These are phyloP conservation scores for Nosema muscidifuracis DNA, from an alignment of 371 early-diverging fungal genomes.

Conservation along the genomic window DNA sequence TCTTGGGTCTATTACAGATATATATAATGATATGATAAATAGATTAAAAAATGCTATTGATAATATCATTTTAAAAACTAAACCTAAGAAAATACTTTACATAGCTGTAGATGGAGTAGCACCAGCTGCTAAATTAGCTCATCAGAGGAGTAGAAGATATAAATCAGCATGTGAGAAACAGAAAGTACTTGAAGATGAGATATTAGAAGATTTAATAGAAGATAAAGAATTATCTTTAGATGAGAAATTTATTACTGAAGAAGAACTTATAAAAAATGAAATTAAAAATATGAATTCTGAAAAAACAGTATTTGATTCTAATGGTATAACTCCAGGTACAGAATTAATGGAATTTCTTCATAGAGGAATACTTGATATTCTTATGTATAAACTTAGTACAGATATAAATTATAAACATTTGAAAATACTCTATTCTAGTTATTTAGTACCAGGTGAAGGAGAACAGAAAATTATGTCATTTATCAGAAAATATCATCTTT, in stretches of 20 bases:
- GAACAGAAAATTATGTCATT: slow-evolving; percentile 99
- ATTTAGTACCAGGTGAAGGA: slow-evolving; percentile 95
- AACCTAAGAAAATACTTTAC: slow-evolving; percentile 83
- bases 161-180: slow-evolving; percentile 67
- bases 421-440: slow-evolving; percentile 75
- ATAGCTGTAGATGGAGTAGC: slow-evolving; percentile 98
- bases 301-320: slow-evolving; percentile 78
- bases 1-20: slow-evolving; percentile 21
- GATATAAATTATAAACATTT: slow-evolving; percentile 81
- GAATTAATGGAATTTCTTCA: slow-evolving; percentile 90
- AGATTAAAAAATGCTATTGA: slow-evolving; percentile 80
- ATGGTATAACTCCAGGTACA: slow-evolving; percentile 98
- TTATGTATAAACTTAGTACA: slow-evolving; percentile 74
- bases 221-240: slow-evolving; percentile 46
- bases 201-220: background rate
- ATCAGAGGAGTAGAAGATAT: slow-evolving; percentile 94
- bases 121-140: slow-evolving; percentile 97
- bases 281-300: slow-evolving; percentile 62
- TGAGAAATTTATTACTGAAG: slow-evolving; percentile 67
- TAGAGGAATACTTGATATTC: slow-evolving; percentile 73
- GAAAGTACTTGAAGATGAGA: background rate
- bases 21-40: slow-evolving; percentile 26
- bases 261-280: slow-evolving; percentile 52
- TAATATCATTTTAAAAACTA: slow-evolving; percentile 75
- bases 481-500: slow-evolving; percentile 74